A percentile compares a stretch with the other conserved stretches of the same genome.
Evolutionary conservation across 2,329 filamentous ascomycete species (phyloP).

Genomic region (Epichloe gansuensis): DNA sequence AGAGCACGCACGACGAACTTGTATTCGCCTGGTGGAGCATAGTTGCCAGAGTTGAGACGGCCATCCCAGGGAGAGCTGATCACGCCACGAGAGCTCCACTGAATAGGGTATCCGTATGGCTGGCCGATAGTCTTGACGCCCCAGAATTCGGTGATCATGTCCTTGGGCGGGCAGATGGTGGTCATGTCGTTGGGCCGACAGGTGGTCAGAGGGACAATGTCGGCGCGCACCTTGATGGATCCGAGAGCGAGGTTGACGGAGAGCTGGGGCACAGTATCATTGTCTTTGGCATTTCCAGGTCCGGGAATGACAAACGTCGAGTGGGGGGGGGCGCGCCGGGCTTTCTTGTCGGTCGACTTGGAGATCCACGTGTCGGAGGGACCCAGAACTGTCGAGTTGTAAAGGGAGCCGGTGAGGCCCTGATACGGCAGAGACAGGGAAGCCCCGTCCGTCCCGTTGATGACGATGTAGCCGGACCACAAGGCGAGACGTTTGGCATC

Average conservation of each 20-base stretch:
- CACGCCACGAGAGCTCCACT: conserved; percentile 17
- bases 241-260: conserved; percentile 32
- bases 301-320: conserved; percentile 29
- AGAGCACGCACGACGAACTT: conserved; percentile 35
- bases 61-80: conserved; percentile 30
- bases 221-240: conserved; percentile 28
- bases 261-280: conserved; percentile 25
- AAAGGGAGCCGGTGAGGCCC: conserved; percentile 25
- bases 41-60: conserved; percentile 30
- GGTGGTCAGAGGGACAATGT: conserved; percentile 28
- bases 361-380: conserved; percentile 16
- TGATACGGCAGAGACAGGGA: conserved; percentile 28
- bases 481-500: conserved; percentile 6
- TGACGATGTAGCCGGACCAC: conserved; percentile 8
- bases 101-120: conserved; percentile 27
- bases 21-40: conserved; percentile 36
- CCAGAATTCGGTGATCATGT: conserved; percentile 17
- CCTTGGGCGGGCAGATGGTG: conserved; percentile 8
- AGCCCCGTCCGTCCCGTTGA: conserved; percentile 25
- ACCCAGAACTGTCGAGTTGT: conserved; percentile 14
- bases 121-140: conserved; percentile 30
- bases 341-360: conserved; percentile 20
- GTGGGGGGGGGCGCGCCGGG: conserved; percentile 18
- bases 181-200: conserved; percentile 7
- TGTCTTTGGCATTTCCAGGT: conserved; percentile 21